Base-by-base conservation (phyloP, 371 early-diverging fungal genomes). In the Apophysomyces variabilis region DNA sequence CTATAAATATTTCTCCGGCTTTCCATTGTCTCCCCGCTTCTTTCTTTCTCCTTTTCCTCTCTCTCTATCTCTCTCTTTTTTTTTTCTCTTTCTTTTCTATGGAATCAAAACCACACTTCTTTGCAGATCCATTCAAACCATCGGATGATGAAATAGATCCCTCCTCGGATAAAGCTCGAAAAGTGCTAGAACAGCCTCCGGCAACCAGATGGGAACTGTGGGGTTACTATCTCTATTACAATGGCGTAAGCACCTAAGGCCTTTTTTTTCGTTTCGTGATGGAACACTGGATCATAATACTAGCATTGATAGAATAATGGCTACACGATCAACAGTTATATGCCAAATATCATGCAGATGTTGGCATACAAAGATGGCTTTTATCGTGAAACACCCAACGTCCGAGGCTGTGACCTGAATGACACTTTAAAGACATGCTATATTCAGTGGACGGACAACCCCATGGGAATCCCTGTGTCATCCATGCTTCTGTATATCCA, bases 181-280 rank as follows among this genome's bases (percentile, higher is more conserved):
- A 64, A 50, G 74, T 81, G 7, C 54, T 71, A 8, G 47, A 70
- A 11, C 83, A 83, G 56, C 77, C 80, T 36, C 67, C 77, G 11
- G 73, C 80, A 4, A 77, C 80, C 5, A 66, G 68, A 59, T 70
- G 69, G 66, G 83, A 83, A 35, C 64, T 83, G 7, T 77, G 79
- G 80, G 74, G 77, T 18, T 83, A 83, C 54, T 83, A 83, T 63
- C 72, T 83, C 9, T 83, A 83, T 38, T 83, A 83, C 60, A 83
- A 83, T 65, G 83, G 80, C 13, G 83, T 79, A 67, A 66, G 68
- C 66, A 5, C 4, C 14, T 7, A 18, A 45, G 32, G 32, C 32
- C 16, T 50, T 14, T 50, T 8, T 3, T 21, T 39, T 7, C 13
- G 26, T 21, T 5, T 44, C 13, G 21, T 26, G 32, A 3, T 26